These are phyloP conservation scores for Geum urbanum DNA, from an alignment of 306 rosid genomes.

Conservation along the genomic window DNA sequence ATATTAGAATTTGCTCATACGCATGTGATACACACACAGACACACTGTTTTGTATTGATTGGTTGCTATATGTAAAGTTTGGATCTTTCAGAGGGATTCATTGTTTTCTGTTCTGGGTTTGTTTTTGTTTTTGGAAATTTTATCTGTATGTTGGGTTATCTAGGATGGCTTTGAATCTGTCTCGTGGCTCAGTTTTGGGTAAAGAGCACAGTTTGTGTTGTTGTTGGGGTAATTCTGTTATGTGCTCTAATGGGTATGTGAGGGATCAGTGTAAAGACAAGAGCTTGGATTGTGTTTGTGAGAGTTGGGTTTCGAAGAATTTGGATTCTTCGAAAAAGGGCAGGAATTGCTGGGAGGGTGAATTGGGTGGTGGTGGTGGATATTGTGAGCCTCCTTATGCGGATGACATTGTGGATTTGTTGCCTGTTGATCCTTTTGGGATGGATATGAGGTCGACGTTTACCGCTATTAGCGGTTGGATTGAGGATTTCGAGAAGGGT, in stretches of 20 bases:
- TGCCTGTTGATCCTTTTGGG: conserved; percentile 68
- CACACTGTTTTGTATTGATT: too few relatives aligned
- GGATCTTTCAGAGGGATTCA: background rate
- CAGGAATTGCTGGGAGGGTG: conserved; percentile 9
- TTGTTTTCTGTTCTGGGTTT: background rate
- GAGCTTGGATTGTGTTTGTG: conserved; percentile 12
- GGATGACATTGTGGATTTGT: conserved; percentile 50
- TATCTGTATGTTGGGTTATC: background rate
- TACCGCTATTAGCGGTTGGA: conserved; percentile 45
- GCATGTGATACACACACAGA: too few relatives aligned
- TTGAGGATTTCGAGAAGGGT: conserved; percentile 36
- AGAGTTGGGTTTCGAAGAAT: conserved; percentile 22
- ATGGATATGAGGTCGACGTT: conserved; percentile 47
- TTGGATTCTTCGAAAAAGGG: conserved; percentile 13
- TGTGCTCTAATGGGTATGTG: conserved; percentile 24
- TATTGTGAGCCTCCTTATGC: conserved; percentile 14
- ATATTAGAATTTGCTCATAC: too few relatives aligned
- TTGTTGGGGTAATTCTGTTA: conserved; percentile 15
- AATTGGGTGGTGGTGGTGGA: conserved; percentile 18
- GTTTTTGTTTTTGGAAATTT: background rate
- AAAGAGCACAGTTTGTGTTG: conserved; percentile 23
- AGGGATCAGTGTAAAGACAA: conserved; percentile 21
- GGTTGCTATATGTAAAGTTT: background rate
- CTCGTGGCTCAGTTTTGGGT: conserved; percentile 17
- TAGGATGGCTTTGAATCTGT: conserved; percentile 36